phyloP scores from a whole-genome alignment of 371 early-diverging fungal genomes.

The Haplosporangium sp. region DNA sequence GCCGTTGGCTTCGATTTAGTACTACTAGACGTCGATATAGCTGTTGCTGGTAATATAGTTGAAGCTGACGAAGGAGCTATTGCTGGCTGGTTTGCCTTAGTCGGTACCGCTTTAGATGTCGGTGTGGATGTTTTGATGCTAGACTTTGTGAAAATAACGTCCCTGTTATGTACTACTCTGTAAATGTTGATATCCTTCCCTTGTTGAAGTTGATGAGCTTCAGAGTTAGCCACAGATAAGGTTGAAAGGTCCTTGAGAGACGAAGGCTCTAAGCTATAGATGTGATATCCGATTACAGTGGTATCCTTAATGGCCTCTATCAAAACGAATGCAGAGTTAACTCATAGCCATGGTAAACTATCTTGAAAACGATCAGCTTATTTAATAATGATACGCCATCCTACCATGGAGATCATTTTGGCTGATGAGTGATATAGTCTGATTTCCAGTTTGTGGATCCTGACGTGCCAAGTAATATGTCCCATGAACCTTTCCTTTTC shows the following conservation, averaged over 20 bases:
- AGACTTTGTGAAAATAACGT: constrained; percentile 18
- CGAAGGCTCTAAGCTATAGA: constrained; percentile 53
- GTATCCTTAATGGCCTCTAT: constrained; percentile 29
- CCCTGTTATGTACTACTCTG: constrained; percentile 31
- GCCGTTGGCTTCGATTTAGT: constrained; percentile 7
- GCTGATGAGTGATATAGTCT: constrained; percentile 31
- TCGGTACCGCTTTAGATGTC: neutral
- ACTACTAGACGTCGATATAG: neutral
- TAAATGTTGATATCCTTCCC: constrained; percentile 46
- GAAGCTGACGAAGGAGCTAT: neutral
- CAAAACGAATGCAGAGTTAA: neutral
- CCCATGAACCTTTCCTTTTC: constrained; percentile 36
- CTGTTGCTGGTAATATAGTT: neutral
- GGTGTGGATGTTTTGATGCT: constrained; percentile 10
- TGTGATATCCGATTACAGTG: constrained; percentile 35
- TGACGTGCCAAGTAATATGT: constrained; percentile 44
- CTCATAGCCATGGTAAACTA: too few relatives aligned
- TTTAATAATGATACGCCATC: neutral
- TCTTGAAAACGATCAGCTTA: neutral
- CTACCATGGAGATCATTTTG: constrained; percentile 37
- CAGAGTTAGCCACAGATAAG: constrained; percentile 35
- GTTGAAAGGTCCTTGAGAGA: constrained; percentile 34
- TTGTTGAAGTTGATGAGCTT: constrained; percentile 41
- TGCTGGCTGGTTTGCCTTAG: constrained; percentile 5
- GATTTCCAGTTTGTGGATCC: constrained; percentile 38